Evolutionary conservation across 495 filamentous ascomycete species (phyloP).

Genomic region (Penicillium riverlandense): DNA sequence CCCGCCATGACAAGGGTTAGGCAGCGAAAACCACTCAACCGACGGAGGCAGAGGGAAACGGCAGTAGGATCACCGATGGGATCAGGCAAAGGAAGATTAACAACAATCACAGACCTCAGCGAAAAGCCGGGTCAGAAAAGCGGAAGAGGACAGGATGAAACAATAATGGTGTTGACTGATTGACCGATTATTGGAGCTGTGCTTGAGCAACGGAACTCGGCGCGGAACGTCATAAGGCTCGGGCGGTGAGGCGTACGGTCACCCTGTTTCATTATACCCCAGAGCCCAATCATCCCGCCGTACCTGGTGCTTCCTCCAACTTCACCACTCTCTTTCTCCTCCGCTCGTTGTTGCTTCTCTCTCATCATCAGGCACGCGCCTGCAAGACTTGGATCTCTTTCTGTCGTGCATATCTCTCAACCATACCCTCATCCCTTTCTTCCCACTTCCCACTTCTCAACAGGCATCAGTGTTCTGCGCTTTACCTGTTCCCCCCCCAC

Average conservation of each 20-base stretch:
- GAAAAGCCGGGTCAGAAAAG: constrained; percentile 1
- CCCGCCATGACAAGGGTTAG: constrained; percentile 61
- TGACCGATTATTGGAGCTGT: no score
- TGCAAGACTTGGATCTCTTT: no score
- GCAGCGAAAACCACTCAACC: background rate
- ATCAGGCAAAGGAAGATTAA: no score
- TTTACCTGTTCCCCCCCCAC: no score
- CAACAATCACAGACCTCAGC: no score
- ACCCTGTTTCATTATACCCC: constrained; percentile 1
- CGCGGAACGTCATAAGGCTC: constrained; percentile 26
- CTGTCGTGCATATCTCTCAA: no score
- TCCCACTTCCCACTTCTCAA: no score
- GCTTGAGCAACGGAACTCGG: constrained; percentile 10
- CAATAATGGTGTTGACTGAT: no score
- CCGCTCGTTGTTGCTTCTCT: constrained; percentile 5
- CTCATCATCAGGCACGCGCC: no score
- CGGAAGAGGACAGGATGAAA: background rate
- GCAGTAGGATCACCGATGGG: background rate
- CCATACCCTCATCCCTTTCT: no score
- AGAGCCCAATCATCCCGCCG: constrained; percentile 4
- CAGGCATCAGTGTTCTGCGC: no score
- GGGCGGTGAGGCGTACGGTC: constrained; percentile 23
- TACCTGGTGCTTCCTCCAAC: constrained; percentile 16
- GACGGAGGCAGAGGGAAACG: background rate
- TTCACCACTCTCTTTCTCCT: constrained; percentile 5